Base-by-base conservation (phyloP, 306 rosid genomes). In the Dalbergia cultrata region DNA sequence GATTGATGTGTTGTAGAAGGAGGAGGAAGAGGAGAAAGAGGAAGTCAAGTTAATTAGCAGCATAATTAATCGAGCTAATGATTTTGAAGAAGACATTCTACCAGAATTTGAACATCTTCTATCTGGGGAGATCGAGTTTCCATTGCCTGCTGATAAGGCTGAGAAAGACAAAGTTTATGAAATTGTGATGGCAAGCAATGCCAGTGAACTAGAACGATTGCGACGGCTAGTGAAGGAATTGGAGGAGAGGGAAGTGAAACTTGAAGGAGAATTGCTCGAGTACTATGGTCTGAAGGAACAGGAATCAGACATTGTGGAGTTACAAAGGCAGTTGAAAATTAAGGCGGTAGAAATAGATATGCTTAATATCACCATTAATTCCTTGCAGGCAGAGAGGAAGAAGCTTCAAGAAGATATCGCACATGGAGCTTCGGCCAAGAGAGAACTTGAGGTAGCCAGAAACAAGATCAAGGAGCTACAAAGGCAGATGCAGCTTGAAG, bases 211-310 rank as follows among this genome's bases (percentile, higher is more conserved):
- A 67, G 97, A 91, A 26, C 80, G 89, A 60, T 53, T 93, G 80
- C 86, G 85, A 10, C 72, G 72, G 54, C 87, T 91, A 34, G 98
- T 93, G 60, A 86, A 86, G 84, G 98, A 95, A 77, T 82, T 95
- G 89, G 98, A 95, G 89, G 97, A 93, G 87, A 89, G 98, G 84
- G 97, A 93, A 87, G 97, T 88, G 83, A 93, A 91, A 71, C 94
- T 95, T 22, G 98, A 95, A 86, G 94, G 92, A 10, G 99, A 95
- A 82, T 84, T 95, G 84, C 93, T 93, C 0, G 97, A 89, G 86
- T 95, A 92, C 79, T 89, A 93, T 61, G 97, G 98, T 59, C 79
- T 93, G 81, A 91, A 89, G 87, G 96, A 91, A 82, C 94, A 90
- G 76, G 94, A 91, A 88, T 87, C 93, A 18, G 93, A 87, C 37